Conservation (phyloP, 352 stramenopile species). For the Blastocystis sp. region DNA sequence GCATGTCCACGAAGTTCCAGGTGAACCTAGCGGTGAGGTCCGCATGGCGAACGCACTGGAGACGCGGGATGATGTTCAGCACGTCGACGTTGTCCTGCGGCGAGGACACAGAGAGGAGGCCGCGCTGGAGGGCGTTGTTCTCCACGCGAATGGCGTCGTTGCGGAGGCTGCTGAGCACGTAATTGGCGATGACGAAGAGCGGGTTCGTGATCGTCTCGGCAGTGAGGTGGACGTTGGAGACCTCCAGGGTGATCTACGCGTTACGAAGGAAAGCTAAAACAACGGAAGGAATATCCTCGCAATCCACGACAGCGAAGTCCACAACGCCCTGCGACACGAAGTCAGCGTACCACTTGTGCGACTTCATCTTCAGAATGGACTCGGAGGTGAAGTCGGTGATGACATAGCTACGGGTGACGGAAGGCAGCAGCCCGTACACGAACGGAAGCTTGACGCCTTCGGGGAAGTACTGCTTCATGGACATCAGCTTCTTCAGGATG, state of each 20-base stretch:
- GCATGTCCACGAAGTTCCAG: constrained; percentile 17
- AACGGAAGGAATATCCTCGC: constrained; percentile 35
- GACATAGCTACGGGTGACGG: constrained; percentile 50
- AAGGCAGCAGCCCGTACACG: constrained; percentile 17
- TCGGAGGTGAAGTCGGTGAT: constrained; percentile 66
- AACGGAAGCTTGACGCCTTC: constrained; percentile 41
- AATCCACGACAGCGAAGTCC: constrained; percentile 65
- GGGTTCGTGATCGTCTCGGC: constrained; percentile 15
- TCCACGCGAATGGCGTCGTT: constrained; percentile 59
- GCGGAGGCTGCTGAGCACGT: constrained; percentile 64
- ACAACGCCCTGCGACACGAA: constrained; percentile 44
- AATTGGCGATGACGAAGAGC: constrained; percentile 59
- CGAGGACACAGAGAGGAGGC: constrained; percentile 26
- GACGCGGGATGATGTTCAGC: constrained; percentile 43
- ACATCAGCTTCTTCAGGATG: constrained; percentile 61
- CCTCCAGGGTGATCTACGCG: constrained; percentile 48
- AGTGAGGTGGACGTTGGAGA: constrained; percentile 15
- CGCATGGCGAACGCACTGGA: neutral
- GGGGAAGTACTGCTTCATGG: constrained; percentile 56
- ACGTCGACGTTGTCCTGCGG: constrained; percentile 21
- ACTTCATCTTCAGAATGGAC: constrained; percentile 53
- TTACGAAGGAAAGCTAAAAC: neutral
- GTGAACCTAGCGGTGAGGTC: neutral
- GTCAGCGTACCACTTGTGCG: constrained; percentile 52
- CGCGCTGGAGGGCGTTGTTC: constrained; percentile 18